A percentile compares a stretch with the other conserved stretches of the same genome.
These are phyloP conservation scores for Rhododendron ferrugineum DNA, from an alignment of 148 eudicot species.

Conservation along the genomic window DNA sequence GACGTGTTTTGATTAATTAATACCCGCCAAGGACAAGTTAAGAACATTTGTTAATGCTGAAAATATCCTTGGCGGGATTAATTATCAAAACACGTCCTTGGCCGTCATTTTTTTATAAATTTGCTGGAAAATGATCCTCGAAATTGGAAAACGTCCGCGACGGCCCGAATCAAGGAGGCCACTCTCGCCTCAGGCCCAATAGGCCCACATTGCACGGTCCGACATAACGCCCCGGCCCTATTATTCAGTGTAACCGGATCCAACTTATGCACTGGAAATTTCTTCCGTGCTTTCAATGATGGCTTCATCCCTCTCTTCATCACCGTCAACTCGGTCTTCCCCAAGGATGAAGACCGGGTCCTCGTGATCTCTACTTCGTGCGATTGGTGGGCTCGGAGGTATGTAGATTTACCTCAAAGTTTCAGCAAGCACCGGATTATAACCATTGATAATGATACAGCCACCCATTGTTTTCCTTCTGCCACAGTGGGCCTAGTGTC, in stretches of 20 bases:
- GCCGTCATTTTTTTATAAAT: not conserved
- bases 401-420: constrained; percentile 25
- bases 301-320: constrained; percentile 55
- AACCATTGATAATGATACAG: constrained; percentile 37
- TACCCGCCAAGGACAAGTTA: no score
- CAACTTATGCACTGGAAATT: constrained; percentile 38
- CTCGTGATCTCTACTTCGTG: constrained; percentile 36
- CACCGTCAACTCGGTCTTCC: constrained; percentile 36
- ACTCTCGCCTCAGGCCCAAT: constrained; percentile 31
- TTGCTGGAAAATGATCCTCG: constrained; percentile 36
- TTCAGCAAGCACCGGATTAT: constrained; percentile 35
- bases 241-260: constrained; percentile 42
- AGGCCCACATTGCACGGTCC: constrained; percentile 26
- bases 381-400: constrained; percentile 56
- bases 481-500: constrained; percentile 45
- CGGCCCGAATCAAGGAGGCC: constrained; percentile 36
- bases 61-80: no score
- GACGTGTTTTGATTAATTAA: no score
- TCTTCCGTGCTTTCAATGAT: constrained; percentile 62
- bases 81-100: no score
- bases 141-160: constrained; percentile 29
- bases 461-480: constrained; percentile 49
- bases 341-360: constrained; percentile 32
- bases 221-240: constrained; percentile 47
- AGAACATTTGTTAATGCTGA: no score